These are phyloP conservation scores for Chlorella variabilis DNA, from an alignment of 163 green algal species.

Conservation along the genomic window DNA sequence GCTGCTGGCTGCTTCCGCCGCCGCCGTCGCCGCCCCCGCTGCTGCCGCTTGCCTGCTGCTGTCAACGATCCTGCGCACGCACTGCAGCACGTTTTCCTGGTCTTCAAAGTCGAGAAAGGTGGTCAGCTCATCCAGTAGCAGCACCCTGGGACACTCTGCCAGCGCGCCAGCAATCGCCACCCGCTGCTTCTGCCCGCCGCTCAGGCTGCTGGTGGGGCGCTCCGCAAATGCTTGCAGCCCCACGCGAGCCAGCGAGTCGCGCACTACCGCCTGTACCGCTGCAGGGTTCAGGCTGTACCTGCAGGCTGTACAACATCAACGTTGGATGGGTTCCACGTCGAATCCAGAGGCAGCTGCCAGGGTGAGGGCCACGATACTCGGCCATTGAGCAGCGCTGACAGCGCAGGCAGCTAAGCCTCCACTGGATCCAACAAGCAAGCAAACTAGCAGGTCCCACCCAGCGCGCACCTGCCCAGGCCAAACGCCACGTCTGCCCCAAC, in stretches of 20 bases:
- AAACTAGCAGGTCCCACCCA: too few relatives aligned
- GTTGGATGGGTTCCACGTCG: too few relatives aligned
- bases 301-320: background rate
- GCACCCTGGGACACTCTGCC: constrained; percentile 73
- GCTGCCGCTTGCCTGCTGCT: constrained; percentile 23
- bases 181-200: constrained; percentile 96
- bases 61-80: constrained; percentile 77
- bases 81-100: constrained; percentile 86
- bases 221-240: constrained; percentile 82
- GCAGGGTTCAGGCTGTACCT: constrained; percentile 71
- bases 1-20: background rate
- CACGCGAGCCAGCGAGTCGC: constrained; percentile 75
- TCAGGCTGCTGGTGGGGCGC: constrained; percentile 86
- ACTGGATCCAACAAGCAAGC: too few relatives aligned
- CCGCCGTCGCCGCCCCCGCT: constrained; percentile 14
- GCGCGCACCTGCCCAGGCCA: constrained; percentile 80
- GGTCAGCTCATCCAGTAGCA: constrained; percentile 98
- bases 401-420: too few relatives aligned
- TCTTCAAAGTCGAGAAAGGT: constrained; percentile 96
- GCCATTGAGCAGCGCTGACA: too few relatives aligned
- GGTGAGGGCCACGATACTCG: too few relatives aligned
- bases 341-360: too few relatives aligned
- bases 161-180: constrained; percentile 93
- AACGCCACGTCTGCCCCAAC: constrained; percentile 96
- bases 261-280: constrained; percentile 70